phyloP scores from a whole-genome alignment of 116 monocot genomes.

The Phalaenopsis hybrid region DNA sequence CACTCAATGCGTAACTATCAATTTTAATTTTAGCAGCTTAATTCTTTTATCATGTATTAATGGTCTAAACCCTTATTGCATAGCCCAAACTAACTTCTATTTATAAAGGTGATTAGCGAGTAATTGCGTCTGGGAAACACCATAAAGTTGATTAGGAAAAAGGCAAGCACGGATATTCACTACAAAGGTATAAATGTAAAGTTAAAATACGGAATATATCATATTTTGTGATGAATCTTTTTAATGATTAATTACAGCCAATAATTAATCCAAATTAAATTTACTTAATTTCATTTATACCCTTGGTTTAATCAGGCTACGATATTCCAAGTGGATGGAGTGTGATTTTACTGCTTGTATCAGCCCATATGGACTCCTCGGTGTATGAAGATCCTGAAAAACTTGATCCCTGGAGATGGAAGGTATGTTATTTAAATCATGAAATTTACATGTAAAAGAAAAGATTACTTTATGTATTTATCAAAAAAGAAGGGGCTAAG shows the following conservation, averaged over 20 bases:
- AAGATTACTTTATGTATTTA: background rate
- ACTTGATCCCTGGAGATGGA: slow-evolving; percentile 96
- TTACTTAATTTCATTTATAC: too few species aligned
- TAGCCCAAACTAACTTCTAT: background rate
- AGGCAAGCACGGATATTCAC: slow-evolving; percentile 15
- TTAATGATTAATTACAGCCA: too few species aligned
- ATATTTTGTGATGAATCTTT: too few species aligned
- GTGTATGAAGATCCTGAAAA: slow-evolving; percentile 46
- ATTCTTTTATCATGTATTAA: too few species aligned
- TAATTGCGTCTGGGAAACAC: slow-evolving; percentile 27
- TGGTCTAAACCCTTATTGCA: too few species aligned
- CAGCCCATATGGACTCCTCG: slow-evolving; percentile 68
- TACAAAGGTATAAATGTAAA: slow-evolving; percentile 22
- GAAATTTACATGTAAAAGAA: too few species aligned
- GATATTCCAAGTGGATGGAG: slow-evolving; percentile 86
- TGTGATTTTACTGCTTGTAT: slow-evolving; percentile 61
- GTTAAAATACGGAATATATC: too few species aligned
- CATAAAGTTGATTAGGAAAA: slow-evolving; percentile 33
- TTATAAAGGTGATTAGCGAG: slow-evolving; percentile 19
- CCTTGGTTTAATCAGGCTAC: slow-evolving; percentile 29
- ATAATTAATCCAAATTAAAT: too few species aligned
- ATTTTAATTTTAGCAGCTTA: too few species aligned
- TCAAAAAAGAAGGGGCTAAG: background rate
- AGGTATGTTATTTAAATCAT: slow-evolving; percentile 28
- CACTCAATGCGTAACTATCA: slow-evolving; percentile 63